Base-by-base conservation (phyloP, 257 asterid species). In the Mentha longifolia region DNA sequence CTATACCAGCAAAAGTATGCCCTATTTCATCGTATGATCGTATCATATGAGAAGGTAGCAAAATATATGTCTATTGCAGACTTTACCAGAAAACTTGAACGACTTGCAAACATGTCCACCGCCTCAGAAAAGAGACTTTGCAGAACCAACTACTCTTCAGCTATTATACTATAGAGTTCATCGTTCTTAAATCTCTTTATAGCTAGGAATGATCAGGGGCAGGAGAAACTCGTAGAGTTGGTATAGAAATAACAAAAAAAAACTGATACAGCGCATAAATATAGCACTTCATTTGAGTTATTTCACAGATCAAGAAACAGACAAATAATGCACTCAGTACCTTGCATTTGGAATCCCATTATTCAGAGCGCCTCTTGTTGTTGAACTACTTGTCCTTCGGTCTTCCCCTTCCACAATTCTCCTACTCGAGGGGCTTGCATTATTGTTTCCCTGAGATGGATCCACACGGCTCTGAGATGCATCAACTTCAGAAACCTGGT, bases 401-500 rank as follows among this genome's bases (percentile, higher is more conserved):
- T 80, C 87, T 63, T 87, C 96, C 65, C 79, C 81, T 61, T 88
- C 91, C 73, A 78, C 72, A 52, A 68, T 81, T 75, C 88, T 85
- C 66, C 85, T 76, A 79, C 77, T 74, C 67, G 85, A 59, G 55
- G 89, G 59, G 58, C 84, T 84, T 6, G 69, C 67, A 62, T 82
- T 69, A 81, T 63, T 74, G 73, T 76, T 88, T 57, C 65, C 81
- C 68, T 72, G 87, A 66, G 80, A 66, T 75, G 87, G 76, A 74
- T 78, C 86, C 63, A 79, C 73, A 31, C 77, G 76, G 28, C 82
- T 80, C 81, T 80, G 95, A 68, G 89, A 78, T 70, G 85, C 77
- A 74, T 85, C 92, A 80, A 74, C 87, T 45, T 91, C 91, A 59
- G 92, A 79, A 80, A 77, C 86, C 76, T 81, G 94, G 82, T 83